Percentiles rank a stretch among this genome's conserved stretches.
Conservation (phyloP, 495 filamentous ascomycete genomes). For the Penicillium desertorum region DNA sequence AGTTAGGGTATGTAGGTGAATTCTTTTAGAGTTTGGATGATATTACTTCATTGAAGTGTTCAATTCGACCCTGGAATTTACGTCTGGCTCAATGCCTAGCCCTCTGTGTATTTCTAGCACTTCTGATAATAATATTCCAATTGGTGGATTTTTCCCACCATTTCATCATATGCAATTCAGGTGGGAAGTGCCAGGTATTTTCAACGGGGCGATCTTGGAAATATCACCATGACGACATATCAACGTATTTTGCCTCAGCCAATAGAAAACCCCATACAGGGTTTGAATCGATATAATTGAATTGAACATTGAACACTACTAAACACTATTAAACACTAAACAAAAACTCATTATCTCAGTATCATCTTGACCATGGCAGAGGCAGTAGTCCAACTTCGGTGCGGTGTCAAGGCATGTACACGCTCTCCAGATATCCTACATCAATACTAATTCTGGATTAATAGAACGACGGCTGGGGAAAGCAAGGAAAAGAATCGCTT, state of each 20-base stretch:
- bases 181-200: not conserved
- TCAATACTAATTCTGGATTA: not conserved
- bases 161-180: too few relatives aligned
- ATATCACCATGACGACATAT: slow-evolving; percentile 23
- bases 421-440: not conserved
- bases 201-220: not conserved
- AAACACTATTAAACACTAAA: not conserved
- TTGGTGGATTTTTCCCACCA: not conserved
- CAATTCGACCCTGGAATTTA: not conserved
- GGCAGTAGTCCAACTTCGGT: slow-evolving; percentile 43
- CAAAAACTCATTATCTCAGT: not conserved
- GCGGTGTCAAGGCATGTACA: slow-evolving; percentile 40
- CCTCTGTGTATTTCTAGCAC: too few relatives aligned
- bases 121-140: not conserved
- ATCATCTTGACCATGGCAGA: slow-evolving; percentile 24
- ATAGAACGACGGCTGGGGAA: slow-evolving; percentile 52
- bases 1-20: not conserved
- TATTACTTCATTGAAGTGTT: not conserved
- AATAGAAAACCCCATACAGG: not conserved
- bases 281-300: not conserved
- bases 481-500: slow-evolving; percentile 44
- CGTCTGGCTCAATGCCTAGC: too few relatives aligned
- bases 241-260: not conserved
- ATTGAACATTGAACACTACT: not conserved
- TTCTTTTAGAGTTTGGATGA: not conserved